Evolutionary conservation across 208 protist species (phyloP).

Genomic region (Leishmania amazonensis): DNA sequence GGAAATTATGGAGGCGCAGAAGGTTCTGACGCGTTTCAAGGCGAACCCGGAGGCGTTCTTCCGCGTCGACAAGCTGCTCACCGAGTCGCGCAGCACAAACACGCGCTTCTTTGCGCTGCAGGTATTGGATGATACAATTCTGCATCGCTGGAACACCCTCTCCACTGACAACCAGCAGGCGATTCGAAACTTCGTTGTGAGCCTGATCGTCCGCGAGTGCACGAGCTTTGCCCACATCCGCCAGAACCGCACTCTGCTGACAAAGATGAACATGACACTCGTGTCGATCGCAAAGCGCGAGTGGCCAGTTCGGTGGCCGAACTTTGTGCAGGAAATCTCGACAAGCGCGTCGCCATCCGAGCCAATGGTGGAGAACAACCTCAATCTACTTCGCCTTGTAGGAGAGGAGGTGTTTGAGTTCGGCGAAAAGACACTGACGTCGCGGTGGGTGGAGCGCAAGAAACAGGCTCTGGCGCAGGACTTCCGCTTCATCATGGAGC

Average conservation of each 20-base stretch:
- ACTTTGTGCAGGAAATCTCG: slow-evolving; percentile 98
- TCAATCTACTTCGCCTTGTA: slow-evolving; percentile 96
- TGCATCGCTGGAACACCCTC: slow-evolving; percentile 96
- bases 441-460: slow-evolving; percentile 94
- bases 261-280: slow-evolving; percentile 91
- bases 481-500: slow-evolving; percentile 95
- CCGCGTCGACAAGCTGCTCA: slow-evolving; percentile 92
- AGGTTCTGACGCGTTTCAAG: slow-evolving; percentile 91
- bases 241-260: slow-evolving; percentile 70
- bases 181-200: slow-evolving; percentile 97
- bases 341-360: slow-evolving; percentile 90
- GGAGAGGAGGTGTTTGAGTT: slow-evolving; percentile 99
- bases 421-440: slow-evolving; percentile 96
- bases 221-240: slow-evolving; percentile 58
- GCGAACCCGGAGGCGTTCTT: slow-evolving; percentile 92
- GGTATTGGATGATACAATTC: slow-evolving; percentile 94
- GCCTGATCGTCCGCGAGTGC: slow-evolving; percentile 92
- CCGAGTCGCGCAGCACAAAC: slow-evolving; percentile 51
- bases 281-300: slow-evolving; percentile 98
- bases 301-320: slow-evolving; percentile 98
- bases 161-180: slow-evolving; percentile 86
- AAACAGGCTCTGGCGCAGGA: slow-evolving; percentile 95
- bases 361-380: slow-evolving; percentile 98
- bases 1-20: slow-evolving; percentile 79
- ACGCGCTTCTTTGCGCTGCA: slow-evolving; percentile 94